Conservation (phyloP, 208 protist genomes). For the Leishmania arabica region DNA sequence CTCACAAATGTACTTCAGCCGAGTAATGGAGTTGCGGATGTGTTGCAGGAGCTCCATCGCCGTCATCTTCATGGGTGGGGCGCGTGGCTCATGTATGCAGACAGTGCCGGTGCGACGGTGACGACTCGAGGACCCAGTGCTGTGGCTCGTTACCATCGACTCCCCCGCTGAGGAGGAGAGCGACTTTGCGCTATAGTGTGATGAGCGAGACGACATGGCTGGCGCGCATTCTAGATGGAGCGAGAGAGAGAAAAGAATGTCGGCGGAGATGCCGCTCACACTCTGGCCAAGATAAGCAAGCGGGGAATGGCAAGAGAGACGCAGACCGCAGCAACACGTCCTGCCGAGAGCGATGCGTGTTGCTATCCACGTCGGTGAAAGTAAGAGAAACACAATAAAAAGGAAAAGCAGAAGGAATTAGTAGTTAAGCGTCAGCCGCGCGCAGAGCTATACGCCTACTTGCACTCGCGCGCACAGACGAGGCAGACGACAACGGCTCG, state of each 20-base stretch:
- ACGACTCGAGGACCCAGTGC: conserved; percentile 45
- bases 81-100: conserved; percentile 33
- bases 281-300: not conserved
- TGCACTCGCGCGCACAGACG: not conserved
- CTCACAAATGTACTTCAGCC: conserved; percentile 81
- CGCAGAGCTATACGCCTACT: not conserved
- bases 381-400: not conserved
- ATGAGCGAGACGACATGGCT: conserved; percentile 66
- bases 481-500: not conserved
- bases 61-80: conserved; percentile 71
- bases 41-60: conserved; percentile 69
- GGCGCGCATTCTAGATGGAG: not conserved
- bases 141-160: conserved; percentile 50
- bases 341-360: not conserved
- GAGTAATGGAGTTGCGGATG: conserved; percentile 74
- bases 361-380: not conserved
- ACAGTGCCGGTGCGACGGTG: conserved; percentile 41
- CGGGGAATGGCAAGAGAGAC: not conserved
- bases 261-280: not conserved
- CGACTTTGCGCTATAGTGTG: conserved; percentile 56
- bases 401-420: not conserved
- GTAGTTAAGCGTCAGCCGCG: not conserved
- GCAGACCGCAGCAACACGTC: not conserved
- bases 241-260: not conserved
- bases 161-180: conserved; percentile 58